These are phyloP conservation scores for Trametes elegans DNA, from an alignment of 768 basidiomycete genomes.

Conservation along the genomic window DNA sequence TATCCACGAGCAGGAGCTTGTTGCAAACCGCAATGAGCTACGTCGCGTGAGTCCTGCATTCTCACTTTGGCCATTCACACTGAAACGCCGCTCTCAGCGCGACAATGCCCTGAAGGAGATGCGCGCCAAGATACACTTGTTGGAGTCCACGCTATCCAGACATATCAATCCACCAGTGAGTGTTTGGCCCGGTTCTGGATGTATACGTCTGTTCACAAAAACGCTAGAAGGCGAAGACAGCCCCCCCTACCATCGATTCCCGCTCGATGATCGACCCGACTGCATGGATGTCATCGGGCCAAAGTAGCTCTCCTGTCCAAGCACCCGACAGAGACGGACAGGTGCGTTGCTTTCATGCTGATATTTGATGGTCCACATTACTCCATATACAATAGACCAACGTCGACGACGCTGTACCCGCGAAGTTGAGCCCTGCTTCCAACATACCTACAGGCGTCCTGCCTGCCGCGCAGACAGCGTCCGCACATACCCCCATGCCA, in stretches of 20 bases:
- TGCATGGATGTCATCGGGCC: slow-evolving; percentile 27
- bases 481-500: no score
- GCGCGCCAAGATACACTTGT: slow-evolving; percentile 27
- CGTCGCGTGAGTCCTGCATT: slow-evolving; percentile 27
- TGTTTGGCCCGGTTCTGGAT: background rate
- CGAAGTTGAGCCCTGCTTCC: slow-evolving; percentile 9
- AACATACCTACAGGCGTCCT: no score
- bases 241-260: slow-evolving; percentile 13
- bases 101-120: slow-evolving; percentile 32
- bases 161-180: slow-evolving; percentile 29
- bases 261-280: slow-evolving; percentile 33
- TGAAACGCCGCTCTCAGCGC: slow-evolving; percentile 24
- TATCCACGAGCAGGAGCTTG: slow-evolving; percentile 34
- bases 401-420: slow-evolving; percentile 21
- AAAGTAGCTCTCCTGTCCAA: slow-evolving; percentile 25
- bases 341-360: slow-evolving; percentile 12
- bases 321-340: slow-evolving; percentile 24
- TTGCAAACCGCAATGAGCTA: slow-evolving; percentile 35
- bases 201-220: background rate
- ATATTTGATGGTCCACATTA: background rate
- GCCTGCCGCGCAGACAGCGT: no score
- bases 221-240: slow-evolving; percentile 16
- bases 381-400: background rate
- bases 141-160: slow-evolving; percentile 32
- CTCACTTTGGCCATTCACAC: background rate